phyloP scores from a whole-genome alignment of 306 rosid species.

The Malus sieversii region DNA sequence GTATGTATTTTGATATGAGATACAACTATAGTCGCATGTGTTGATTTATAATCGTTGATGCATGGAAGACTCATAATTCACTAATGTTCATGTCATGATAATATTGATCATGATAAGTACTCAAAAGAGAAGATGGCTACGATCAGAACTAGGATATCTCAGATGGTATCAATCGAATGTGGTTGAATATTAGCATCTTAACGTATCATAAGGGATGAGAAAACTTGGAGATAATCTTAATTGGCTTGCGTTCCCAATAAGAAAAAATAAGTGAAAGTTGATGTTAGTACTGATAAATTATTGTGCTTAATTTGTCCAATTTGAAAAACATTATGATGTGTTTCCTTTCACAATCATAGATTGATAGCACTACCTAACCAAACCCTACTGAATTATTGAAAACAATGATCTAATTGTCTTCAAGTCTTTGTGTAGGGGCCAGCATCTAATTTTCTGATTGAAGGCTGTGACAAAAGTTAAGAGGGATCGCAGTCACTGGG shows the following conservation, averaged over 20 bases:
- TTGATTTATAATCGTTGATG: too few species aligned
- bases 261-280: not conserved
- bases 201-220: too few species aligned
- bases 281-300: not conserved
- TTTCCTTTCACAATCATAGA: not conserved
- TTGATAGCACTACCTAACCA: not conserved
- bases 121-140: too few species aligned
- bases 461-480: not conserved
- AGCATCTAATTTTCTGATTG: not conserved
- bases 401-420: not conserved
- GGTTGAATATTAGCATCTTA: not conserved
- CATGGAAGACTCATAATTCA: too few species aligned
- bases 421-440: slow-evolving; percentile 16
- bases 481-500: not conserved
- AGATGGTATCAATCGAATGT: not conserved
- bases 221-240: too few species aligned
- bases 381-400: slow-evolving; percentile 12
- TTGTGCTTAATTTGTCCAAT: not conserved
- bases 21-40: too few species aligned
- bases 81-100: too few species aligned
- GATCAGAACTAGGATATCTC: not conserved
- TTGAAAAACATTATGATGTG: not conserved
- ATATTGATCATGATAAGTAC: not conserved
- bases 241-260: not conserved
- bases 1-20: too few species aligned